Conservation (phyloP, 192 early-diverging fungal genomes). For the Coemansia sp. region DNA sequence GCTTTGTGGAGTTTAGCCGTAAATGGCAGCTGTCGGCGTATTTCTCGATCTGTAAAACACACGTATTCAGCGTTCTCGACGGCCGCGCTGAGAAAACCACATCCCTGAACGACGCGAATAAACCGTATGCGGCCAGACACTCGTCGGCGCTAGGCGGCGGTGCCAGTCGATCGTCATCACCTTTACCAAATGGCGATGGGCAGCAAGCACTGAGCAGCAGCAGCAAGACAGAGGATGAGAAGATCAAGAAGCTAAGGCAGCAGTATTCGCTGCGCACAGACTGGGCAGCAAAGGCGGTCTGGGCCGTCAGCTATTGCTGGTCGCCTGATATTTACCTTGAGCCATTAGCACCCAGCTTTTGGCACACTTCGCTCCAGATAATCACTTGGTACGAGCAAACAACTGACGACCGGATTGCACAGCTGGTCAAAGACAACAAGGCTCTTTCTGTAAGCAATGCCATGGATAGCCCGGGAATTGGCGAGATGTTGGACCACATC, state of each 20-base stretch:
- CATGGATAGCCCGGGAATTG: conserved; percentile 5
- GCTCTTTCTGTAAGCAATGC: not conserved
- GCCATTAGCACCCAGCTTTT: conserved; percentile 31
- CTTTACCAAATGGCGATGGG: not conserved
- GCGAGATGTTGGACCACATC: conserved; percentile 22
- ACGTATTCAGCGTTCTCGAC: conserved; percentile 23
- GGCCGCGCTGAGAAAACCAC: not conserved
- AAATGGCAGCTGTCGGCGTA: conserved; percentile 52
- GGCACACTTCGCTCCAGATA: conserved; percentile 47
- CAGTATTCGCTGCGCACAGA: conserved; percentile 18
- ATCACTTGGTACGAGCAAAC: conserved; percentile 22
- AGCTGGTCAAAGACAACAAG: conserved; percentile 11
- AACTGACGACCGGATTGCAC: conserved; percentile 7
- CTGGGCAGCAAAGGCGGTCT: conserved; percentile 16
- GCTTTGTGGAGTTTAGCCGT: conserved; percentile 35
- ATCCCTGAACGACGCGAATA: not conserved
- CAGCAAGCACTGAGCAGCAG: no score
- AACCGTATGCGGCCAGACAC: not conserved
- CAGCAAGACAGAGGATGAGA: conserved; percentile 1
- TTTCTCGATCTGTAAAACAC: conserved; percentile 37
- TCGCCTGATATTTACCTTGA: conserved; percentile 26
- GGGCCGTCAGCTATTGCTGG: conserved; percentile 36
- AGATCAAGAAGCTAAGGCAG: not conserved
- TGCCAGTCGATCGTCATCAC: not conserved
- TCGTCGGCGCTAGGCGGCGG: not conserved